phyloP scores from a whole-genome alignment of 176 grass and related monocot species.

The Juncus effusus region DNA sequence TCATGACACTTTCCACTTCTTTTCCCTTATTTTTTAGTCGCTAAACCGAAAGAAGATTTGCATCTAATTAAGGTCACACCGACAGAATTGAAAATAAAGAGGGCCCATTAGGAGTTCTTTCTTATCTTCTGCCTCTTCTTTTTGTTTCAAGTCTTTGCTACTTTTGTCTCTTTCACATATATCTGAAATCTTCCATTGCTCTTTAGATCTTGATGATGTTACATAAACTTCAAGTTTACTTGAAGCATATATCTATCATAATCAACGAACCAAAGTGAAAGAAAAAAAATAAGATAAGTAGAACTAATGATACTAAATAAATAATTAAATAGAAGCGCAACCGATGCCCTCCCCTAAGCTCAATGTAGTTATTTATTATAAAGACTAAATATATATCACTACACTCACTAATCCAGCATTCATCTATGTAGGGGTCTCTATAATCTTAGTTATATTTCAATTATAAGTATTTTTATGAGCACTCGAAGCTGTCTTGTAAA shows the following conservation, averaged over 20 bases:
- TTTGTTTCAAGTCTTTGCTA: slow-evolving; percentile 11
- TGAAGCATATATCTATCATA: not conserved
- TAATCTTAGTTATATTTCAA: too few relatives aligned
- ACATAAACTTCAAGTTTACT: not conserved
- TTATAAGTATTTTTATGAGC: too few relatives aligned
- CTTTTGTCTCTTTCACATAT: slow-evolving; percentile 30
- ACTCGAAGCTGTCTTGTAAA: too few relatives aligned
- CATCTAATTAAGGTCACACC: not conserved
- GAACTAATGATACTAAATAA: too few relatives aligned
- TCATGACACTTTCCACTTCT: slow-evolving; percentile 15
- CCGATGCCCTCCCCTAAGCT: too few relatives aligned
- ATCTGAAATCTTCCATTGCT: slow-evolving; percentile 5
- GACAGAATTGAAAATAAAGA: slow-evolving; percentile 24
- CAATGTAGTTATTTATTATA: too few relatives aligned
- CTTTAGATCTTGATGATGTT: slow-evolving; percentile 20
- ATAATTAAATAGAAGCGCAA: too few relatives aligned
- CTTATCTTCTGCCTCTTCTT: not conserved
- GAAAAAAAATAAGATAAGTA: not conserved
- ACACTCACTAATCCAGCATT: too few relatives aligned
- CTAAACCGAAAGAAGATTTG: slow-evolving; percentile 24
- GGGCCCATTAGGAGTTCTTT: slow-evolving; percentile 17
- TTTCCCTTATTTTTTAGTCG: slow-evolving; percentile 12
- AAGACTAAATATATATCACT: too few relatives aligned
- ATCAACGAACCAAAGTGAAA: not conserved
- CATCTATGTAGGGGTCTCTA: too few relatives aligned